Evolutionary conservation across 2,329 filamentous ascomycete species (phyloP), one percentile per base, ranked within the genome.

Genomic region (Falciphora oryzae): DNA sequence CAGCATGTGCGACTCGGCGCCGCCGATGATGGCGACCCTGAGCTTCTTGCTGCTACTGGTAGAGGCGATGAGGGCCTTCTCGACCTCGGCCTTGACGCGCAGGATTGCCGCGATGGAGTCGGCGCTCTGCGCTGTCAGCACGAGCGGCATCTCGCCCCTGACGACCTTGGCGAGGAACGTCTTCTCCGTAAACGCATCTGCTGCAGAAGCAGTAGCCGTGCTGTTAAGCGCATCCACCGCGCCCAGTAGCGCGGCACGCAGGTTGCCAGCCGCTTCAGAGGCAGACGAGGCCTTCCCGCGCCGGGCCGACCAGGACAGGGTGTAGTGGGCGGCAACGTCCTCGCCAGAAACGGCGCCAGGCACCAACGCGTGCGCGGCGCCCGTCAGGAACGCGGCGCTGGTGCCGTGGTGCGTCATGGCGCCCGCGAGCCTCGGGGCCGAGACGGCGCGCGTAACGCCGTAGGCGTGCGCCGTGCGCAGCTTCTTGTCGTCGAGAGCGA

Each of bases 71-170:
- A 77, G 73, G 0, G 74, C 75, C 0, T 71, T 68, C 62, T 89
- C 86, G 11, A 89, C 77, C 3, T 81, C 78, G 4, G 73, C 70
- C 74, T 90, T 90, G 67, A 89, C 75, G 29, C 78, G 77, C n/a
- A 90, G 77, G 1, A 86, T 73, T 0, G 85, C 75, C 2, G 85
- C 83, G 66, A 89, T 89, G 27, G 80, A 79, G 69, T 90, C 87
- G 8, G 87, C 87, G 66, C 83, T 87, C 70, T 89, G 83, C 14
- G 83, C 83, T 0, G 81, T 85, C 14, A 90, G 71, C 4, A 82
- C 84, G 1, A 90, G 78, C 0, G 86, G 80, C 2, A 83, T 70
- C 3, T 81, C 74, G 28, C 84, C 86, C 2, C 76, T 71, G 2
- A 89, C 75, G 0, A 89, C 86, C 68, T 79, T 78, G 66, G 76